Conservation (phyloP, 2,329 filamentous ascomycete genomes). For the Zarea fungicola region DNA sequence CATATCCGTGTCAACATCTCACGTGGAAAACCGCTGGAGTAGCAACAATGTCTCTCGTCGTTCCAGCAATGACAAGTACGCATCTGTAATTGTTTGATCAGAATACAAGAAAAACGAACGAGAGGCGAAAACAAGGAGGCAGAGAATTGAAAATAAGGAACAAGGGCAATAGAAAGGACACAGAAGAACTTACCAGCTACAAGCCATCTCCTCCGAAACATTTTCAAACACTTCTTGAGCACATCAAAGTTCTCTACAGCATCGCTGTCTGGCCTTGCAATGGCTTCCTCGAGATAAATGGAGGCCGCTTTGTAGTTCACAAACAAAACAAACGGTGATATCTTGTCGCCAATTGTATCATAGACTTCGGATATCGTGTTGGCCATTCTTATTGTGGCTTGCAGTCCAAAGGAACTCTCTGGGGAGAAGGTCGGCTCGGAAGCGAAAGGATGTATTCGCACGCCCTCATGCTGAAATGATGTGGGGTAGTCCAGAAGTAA, state of each 20-base stretch:
- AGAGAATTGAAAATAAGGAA: too few relatives aligned
- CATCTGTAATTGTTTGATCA: background rate
- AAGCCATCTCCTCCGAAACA: slow-evolving; percentile 1
- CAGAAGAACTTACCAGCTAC: slow-evolving; percentile 1
- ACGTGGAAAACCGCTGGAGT: background rate
- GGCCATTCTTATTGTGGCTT: slow-evolving; percentile 2
- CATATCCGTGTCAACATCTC: background rate
- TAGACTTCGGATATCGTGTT: background rate
- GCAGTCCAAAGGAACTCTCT: slow-evolving; percentile 1
- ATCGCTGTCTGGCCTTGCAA: background rate
- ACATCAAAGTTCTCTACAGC: background rate
- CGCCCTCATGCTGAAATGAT: background rate
- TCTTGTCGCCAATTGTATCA: background rate
- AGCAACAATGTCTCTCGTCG: slow-evolving; percentile 7
- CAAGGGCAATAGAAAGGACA: too few relatives aligned
- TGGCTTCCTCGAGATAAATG: background rate
- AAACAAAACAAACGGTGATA: slow-evolving; percentile 2
- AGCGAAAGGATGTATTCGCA: too few relatives aligned
- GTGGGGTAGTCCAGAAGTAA: slow-evolving; percentile 2
- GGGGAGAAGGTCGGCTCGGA: background rate
- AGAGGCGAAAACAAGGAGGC: background rate
- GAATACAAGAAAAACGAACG: background rate
- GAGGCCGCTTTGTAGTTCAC: slow-evolving; percentile 10
- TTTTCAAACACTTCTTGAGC: background rate
- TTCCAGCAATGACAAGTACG: background rate